phyloP scores from a whole-genome alignment of 768 basidiomycete species.

The Austroboletus eburneus region DNA sequence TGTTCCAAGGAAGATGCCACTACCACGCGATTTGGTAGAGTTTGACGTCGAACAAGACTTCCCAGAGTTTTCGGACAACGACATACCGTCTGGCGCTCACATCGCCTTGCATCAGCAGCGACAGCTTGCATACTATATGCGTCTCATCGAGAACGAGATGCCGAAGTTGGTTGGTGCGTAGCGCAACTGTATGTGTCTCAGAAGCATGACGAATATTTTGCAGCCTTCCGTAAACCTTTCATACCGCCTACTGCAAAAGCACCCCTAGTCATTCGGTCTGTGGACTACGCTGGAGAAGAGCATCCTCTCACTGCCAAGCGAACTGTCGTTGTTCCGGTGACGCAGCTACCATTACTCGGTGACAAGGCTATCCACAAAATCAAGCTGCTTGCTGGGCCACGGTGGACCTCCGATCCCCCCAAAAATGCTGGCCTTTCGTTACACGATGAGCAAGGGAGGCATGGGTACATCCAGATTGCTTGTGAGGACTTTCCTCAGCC shows the following conservation, averaged over 20 bases:
- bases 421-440: constrained; percentile 55
- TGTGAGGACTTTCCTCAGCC: constrained; percentile 83
- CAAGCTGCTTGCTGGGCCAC: constrained; percentile 81
- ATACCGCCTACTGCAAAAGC: constrained; percentile 53
- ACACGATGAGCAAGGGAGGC: constrained; percentile 43
- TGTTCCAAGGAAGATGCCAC: constrained; percentile 24
- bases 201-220: constrained; percentile 4
- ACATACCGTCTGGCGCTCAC: constrained; percentile 69
- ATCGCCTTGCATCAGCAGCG: constrained; percentile 70
- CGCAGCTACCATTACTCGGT: constrained; percentile 61
- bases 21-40: constrained; percentile 37
- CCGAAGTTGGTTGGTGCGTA: constrained; percentile 75
- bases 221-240: constrained; percentile 83
- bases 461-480: constrained; percentile 87
- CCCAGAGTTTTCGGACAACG: constrained; percentile 39
- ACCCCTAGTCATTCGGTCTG: constrained; percentile 67
- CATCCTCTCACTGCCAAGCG: constrained; percentile 73
- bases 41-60: constrained; percentile 36
- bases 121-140: constrained; percentile 69
- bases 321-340: constrained; percentile 69
- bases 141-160: constrained; percentile 87
- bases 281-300: constrained; percentile 72
- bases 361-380: constrained; percentile 75
- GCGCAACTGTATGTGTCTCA: constrained; percentile 4
- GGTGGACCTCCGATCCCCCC: constrained; percentile 79